These are phyloP conservation scores for Parietaria judaica DNA, from an alignment of 306 rosid species.

Conservation along the genomic window DNA sequence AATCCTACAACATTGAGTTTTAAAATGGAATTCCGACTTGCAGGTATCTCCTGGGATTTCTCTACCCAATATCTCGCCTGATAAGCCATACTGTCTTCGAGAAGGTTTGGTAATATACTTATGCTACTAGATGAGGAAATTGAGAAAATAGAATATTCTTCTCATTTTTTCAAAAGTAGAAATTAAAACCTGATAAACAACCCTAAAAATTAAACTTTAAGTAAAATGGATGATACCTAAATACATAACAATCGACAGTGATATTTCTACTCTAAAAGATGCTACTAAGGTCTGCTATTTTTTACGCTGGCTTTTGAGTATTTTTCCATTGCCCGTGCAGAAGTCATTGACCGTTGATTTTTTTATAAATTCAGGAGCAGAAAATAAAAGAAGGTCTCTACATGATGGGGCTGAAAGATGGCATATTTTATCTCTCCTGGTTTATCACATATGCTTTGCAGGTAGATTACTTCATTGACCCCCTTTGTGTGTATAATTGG, in stretches of 20 bases:
- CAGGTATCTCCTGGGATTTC: slow-evolving; percentile 95
- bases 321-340: slow-evolving; percentile 10
- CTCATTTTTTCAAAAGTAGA: too few species aligned
- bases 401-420: slow-evolving; percentile 97
- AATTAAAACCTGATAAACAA: too few species aligned
- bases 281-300: slow-evolving; percentile 16
- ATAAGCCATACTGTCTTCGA: slow-evolving; percentile 85
- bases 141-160: too few species aligned
- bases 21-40: slow-evolving; percentile 26
- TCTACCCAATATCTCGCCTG: slow-evolving; percentile 82
- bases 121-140: background rate
- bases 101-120: slow-evolving; percentile 52
- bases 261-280: slow-evolving; percentile 12
- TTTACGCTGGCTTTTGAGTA: slow-evolving; percentile 8
- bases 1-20: slow-evolving; percentile 19
- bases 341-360: slow-evolving; percentile 13
- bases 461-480: slow-evolving; percentile 33
- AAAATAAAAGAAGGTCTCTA: slow-evolving; percentile 93
- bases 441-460: slow-evolving; percentile 80
- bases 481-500: background rate
- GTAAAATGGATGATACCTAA: too few species aligned
- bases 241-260: background rate
- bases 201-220: too few species aligned
- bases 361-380: slow-evolving; percentile 57
- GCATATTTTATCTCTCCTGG: slow-evolving; percentile 89